Evolutionary conservation across 768 basidiomycete genomes (phyloP).

Genomic region (Russula earlei): DNA sequence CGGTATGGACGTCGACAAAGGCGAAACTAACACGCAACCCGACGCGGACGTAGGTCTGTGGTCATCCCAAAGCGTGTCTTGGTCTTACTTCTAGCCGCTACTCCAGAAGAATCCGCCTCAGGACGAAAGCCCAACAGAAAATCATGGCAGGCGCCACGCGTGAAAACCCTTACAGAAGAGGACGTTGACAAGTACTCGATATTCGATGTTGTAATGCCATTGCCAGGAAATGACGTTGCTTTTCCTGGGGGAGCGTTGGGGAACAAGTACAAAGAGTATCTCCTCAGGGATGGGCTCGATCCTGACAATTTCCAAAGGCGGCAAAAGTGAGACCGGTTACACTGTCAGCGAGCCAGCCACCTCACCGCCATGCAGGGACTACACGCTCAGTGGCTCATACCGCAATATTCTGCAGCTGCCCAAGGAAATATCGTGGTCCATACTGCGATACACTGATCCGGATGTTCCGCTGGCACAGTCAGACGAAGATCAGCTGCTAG

Average conservation of each 20-base stretch:
- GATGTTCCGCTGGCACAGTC: constrained; percentile 87
- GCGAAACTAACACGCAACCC: constrained; percentile 27
- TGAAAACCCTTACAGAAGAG: constrained; percentile 69
- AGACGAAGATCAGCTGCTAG: constrained; percentile 88
- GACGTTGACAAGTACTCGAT: constrained; percentile 79
- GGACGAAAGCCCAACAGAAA: constrained; percentile 29
- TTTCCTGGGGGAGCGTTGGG: constrained; percentile 87
- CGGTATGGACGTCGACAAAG: constrained; percentile 26
- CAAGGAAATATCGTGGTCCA: constrained; percentile 68
- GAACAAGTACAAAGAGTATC: constrained; percentile 72
- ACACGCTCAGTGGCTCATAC: constrained; percentile 87
- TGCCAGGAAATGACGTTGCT: constrained; percentile 89
- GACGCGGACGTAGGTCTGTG: constrained; percentile 6
- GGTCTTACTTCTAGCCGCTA: not conserved
- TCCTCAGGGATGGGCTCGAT: constrained; percentile 81
- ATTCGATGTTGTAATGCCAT: constrained; percentile 94
- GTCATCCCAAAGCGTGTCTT: not conserved
- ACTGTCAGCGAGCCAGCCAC: not conserved
- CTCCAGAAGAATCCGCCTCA: constrained; percentile 9
- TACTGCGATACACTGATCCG: constrained; percentile 86
- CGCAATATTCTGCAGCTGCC: constrained; percentile 86
- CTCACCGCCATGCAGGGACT: constrained; percentile 52
- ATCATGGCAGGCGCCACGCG: constrained; percentile 56
- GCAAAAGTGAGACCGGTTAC: constrained; percentile 55
- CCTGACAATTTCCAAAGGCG: constrained; percentile 82